These are phyloP conservation scores for Gomphus sp. DNA, from an alignment of 1,284 basidiomycete species.

Conservation along the genomic window DNA sequence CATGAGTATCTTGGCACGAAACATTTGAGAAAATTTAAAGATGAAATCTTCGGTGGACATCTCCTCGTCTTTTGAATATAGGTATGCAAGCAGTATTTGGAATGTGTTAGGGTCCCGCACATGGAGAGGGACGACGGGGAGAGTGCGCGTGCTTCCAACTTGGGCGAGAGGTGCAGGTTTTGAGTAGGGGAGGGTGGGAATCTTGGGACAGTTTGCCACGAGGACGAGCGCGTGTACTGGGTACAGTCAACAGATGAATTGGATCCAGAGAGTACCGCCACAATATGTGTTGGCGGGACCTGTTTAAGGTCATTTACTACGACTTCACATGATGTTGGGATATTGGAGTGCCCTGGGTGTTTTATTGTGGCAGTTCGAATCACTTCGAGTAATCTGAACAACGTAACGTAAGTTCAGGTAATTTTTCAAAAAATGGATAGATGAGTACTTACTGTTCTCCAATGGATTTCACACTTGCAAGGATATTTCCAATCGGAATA, in stretches of 20 bases:
- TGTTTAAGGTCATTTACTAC: too few species aligned
- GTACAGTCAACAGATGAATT: constrained; percentile 31
- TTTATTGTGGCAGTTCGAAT: constrained; percentile 12
- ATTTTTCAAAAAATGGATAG: too few species aligned
- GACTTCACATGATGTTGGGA: constrained; percentile 21
- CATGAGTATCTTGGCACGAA: constrained; percentile 11
- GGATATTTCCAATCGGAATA: neutral
- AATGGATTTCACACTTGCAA: neutral
- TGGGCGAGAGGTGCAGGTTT: neutral
- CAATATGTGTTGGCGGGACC: constrained; percentile 11
- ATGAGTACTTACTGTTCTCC: neutral
- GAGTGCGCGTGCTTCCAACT: too few species aligned
- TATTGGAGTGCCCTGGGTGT: constrained; percentile 17
- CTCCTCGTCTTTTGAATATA: constrained; percentile 32
- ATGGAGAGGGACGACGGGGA: too few species aligned
- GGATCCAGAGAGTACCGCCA: constrained; percentile 7
- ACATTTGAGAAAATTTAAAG: constrained; percentile 6
- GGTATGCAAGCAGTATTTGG: constrained; percentile 36
- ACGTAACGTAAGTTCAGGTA: too few species aligned
- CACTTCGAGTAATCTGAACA: neutral
- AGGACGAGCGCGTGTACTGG: constrained; percentile 50
- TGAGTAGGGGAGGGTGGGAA: constrained; percentile 30
- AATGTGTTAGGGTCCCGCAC: constrained; percentile 43
- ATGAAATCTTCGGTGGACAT: constrained; percentile 14
- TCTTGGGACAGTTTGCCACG: constrained; percentile 41